Evolutionary conservation across 768 basidiomycete species (phyloP), one percentile per base, ranked within the genome.

Genomic region (Xerocomellus dryophilus): DNA sequence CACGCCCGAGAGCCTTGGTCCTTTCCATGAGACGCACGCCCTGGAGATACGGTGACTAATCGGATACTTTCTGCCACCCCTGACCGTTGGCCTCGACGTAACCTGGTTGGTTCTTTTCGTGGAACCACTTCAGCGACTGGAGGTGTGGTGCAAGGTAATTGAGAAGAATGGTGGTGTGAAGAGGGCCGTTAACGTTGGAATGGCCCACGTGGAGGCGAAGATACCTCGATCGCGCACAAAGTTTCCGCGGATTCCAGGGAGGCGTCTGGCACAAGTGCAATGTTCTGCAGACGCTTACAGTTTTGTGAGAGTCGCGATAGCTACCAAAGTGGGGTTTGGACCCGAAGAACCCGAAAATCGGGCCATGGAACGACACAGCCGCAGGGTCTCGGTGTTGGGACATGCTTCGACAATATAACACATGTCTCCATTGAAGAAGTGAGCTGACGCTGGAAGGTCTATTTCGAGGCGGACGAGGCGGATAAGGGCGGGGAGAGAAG

Each of bases 401-500:
- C 83, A 86, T 29, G 81, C 80, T 41, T 73, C 73, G 15, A 84
- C 81, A 6, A 90, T 65, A 56, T 74, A 76, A 48, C 73, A 73
- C 56, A 90, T 66, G 68, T 91, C 88, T 47, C 74, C 68, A 21
- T 82, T 76, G 48, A 77, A 74, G 70, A 90, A 85, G 53, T 86
- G 71, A 49, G 82, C 75, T 5, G 86, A 89, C 65, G 89, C 87
- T 11, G 89, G 86, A 54, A 91, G 83, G 65, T 91, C 88, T 51
- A 90, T 78, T 34, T 88, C 87, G 43, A 91, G 74, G n/a, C 82
- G 81, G 27, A 72, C 63, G 51, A 91, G 76, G 38, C n/a, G n/a
- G n/a, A n/a, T n/a, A n/a, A n/a, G n/a, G n/a, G n/a, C n/a, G n/a
- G n/a, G n/a, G n/a, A n/a, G n/a, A n/a, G 72, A 72, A n/a, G 73